Evolutionary conservation across 1,284 basidiomycete species (phyloP).

Genomic region (Boletus sp.): DNA sequence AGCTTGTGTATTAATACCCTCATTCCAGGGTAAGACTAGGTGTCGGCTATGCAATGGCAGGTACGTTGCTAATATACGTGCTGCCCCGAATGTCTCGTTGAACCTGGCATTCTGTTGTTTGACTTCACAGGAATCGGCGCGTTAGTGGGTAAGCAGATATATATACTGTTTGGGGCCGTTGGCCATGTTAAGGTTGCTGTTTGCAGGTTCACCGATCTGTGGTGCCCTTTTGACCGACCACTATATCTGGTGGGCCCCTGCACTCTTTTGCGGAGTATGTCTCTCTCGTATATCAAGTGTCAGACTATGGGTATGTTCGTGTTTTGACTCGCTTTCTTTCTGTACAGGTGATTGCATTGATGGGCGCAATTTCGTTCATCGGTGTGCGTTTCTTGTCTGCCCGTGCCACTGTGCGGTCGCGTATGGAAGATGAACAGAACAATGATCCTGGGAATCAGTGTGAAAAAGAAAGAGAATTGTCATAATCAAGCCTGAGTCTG

Average conservation of each 20-base stretch:
- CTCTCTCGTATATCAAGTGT: not conserved
- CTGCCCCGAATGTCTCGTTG: not conserved
- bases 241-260: constrained; percentile 38
- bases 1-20: not conserved
- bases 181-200: not conserved
- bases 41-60: constrained; percentile 28
- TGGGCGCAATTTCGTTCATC: constrained; percentile 12
- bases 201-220: constrained; percentile 34
- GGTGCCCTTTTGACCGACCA: constrained; percentile 34
- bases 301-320: not conserved
- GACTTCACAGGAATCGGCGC: constrained; percentile 27
- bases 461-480: not conserved
- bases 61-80: constrained; percentile 15
- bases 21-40: constrained; percentile 29
- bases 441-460: not conserved
- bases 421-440: not conserved
- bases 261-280: constrained; percentile 35
- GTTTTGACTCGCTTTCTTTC: not conserved
- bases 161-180: not conserved
- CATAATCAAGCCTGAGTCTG: no score
- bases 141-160: constrained; percentile 28
- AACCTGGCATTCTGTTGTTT: not conserved
- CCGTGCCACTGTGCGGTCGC: not conserved
- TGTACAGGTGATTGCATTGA: constrained; percentile 18
- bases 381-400: constrained; percentile 16